Percentiles rank a stretch among this genome's conserved stretches.
Evolutionary conservation across 2,329 filamentous ascomycete species (phyloP).

Genomic region (Xylaria sp.): DNA sequence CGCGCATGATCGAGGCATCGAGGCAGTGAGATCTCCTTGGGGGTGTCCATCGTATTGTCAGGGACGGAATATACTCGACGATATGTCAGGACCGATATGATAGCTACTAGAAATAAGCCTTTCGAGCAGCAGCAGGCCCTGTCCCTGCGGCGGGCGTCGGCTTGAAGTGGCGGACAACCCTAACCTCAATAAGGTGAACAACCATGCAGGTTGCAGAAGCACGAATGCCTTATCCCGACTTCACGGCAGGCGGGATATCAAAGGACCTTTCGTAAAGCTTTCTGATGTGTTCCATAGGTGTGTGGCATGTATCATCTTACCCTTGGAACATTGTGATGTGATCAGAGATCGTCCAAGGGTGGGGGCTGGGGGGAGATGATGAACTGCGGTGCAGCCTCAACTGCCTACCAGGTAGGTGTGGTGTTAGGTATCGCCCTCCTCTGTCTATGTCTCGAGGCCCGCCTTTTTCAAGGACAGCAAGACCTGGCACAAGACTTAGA

Average conservation of each 20-base stretch:
- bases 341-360: conserved; percentile 11
- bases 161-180: not conserved
- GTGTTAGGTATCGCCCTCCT: not conserved
- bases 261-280: not conserved
- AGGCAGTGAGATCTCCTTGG: conserved; percentile 35
- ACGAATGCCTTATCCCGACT: not conserved
- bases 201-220: not conserved
- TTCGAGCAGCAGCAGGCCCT: not conserved
- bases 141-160: not conserved
- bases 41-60: conserved; percentile 8
- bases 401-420: not conserved
- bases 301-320: conserved; percentile 8
- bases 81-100: not conserved
- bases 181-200: not conserved
- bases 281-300: not conserved
- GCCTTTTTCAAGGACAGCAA: not conserved
- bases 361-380: conserved; percentile 13
- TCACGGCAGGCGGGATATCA: not conserved
- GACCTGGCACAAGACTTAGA: not conserved
- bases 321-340: conserved; percentile 11
- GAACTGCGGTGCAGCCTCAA: conserved; percentile 9
- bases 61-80: not conserved
- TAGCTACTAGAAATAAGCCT: not conserved
- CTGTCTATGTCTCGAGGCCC: not conserved
- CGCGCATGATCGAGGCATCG: conserved; percentile 45